Base-by-base conservation (phyloP, 306 rosid species). In the Mimosa pudica region DNA sequence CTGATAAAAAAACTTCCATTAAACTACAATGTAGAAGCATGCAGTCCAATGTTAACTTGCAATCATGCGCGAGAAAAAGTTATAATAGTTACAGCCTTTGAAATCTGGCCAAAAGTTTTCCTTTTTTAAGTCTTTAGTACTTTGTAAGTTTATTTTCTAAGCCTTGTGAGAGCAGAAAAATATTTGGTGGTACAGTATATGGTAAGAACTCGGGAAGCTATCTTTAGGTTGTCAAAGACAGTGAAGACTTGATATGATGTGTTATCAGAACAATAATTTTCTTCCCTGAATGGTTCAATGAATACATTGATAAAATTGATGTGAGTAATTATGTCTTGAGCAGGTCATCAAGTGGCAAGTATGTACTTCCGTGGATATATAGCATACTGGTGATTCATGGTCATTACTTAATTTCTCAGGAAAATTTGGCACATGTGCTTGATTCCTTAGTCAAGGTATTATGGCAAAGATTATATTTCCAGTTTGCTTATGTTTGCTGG, bases 351-450 rank as follows among this genome's bases (percentile, higher is more conserved):
- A 81, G 83, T 0, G 92, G 97, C 81, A 89, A 90, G 82, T 79
- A 83, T 24, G 89, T 85, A 73, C 89, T 95, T 79, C 98, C 94
- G 33, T 95, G 99, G 99, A 90, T 95, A 46, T 85, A 90, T 80
- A 72, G 87, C 90, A 89, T 95, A 76, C 75, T 93, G 84, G 85
- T 89, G 77, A 87, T 83, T 82, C 94, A 90, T 61, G 80, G 89
- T 88, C 89, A 86, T 66, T 83, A 83, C 83, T 51, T 88, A 71
- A 80, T 80, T 80, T 88, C 86, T 52, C 83, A 87, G 65, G 89
- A 91, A 70, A 86, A 79, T 10, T 74, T 58, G 42, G 73, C 84
- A 33, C 82, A 60, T 67, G 71, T 85, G 78, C 90, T 91, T 58
- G 88, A 90, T 85, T 84, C 91, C 73, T 84, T 95, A 74, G 73